phyloP scores from a whole-genome alignment of 176 grass and related monocot genomes.

The Paspalum notatum region DNA sequence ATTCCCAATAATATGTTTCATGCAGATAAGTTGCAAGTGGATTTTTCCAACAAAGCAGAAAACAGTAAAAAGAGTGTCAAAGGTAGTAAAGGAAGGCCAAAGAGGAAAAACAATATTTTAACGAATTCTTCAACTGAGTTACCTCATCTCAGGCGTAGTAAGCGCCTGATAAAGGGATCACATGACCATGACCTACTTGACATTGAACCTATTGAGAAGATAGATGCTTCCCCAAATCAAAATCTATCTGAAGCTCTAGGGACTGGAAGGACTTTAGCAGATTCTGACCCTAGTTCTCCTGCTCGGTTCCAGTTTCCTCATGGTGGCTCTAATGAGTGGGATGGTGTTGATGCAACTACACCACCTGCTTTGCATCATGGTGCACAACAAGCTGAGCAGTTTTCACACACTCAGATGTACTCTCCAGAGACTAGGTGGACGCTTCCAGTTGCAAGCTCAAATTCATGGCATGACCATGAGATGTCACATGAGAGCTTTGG shows the following conservation, averaged over 20 bases:
- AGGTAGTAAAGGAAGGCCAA: constrained; percentile 37
- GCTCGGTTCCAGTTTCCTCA: background rate
- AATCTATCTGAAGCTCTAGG: constrained; percentile 35
- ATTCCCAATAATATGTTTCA: constrained; percentile 28
- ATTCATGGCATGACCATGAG: constrained; percentile 46
- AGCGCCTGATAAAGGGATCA: constrained; percentile 39
- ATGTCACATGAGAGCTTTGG: constrained; percentile 25
- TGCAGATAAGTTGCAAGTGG: constrained; percentile 21
- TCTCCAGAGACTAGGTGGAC: constrained; percentile 30
- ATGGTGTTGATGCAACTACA: constrained; percentile 21
- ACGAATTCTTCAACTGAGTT: constrained; percentile 29
- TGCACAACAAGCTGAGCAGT: constrained; percentile 1
- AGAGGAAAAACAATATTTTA: constrained; percentile 28
- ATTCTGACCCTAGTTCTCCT: constrained; percentile 27
- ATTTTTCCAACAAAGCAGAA: constrained; percentile 14
- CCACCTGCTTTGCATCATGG: constrained; percentile 26
- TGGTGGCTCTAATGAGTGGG: constrained; percentile 12
- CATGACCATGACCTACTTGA: background rate
- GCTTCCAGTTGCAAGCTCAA: constrained; percentile 25
- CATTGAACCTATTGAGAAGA: constrained; percentile 29
- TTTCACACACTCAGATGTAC: constrained; percentile 16
- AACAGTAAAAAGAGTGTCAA: constrained; percentile 23
- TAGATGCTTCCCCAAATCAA: constrained; percentile 28
- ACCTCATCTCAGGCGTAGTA: constrained; percentile 42
- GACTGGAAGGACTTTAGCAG: constrained; percentile 6